These are phyloP conservation scores for Coffea humblotiana DNA, from an alignment of 305 asterid species.

Conservation along the genomic window DNA sequence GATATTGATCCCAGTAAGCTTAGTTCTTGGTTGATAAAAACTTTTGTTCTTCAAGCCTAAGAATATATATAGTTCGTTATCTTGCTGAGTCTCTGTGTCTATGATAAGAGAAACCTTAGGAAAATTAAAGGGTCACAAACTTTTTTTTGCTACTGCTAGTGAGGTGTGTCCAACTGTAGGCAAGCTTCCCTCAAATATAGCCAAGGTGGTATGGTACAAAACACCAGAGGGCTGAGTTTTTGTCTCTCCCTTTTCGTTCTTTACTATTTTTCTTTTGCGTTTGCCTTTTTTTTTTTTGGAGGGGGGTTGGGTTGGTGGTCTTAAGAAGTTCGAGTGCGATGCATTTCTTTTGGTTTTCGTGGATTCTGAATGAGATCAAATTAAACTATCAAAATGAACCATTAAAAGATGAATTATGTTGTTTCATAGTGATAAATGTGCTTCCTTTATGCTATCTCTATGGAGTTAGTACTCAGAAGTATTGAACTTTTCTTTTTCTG, in stretches of 20 bases:
- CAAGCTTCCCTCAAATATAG: background rate
- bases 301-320: background rate
- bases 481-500: conserved; percentile 2
- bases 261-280: background rate
- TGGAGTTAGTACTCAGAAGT: background rate
- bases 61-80: background rate
- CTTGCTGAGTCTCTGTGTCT: background rate
- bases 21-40: background rate
- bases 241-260: too few relatives aligned
- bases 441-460: background rate
- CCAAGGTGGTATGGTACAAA: background rate
- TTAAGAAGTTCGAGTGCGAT: background rate
- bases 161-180: background rate
- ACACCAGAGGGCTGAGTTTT: background rate
- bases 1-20: conserved; percentile 60
- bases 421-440: background rate
- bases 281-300: background rate
- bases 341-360: background rate
- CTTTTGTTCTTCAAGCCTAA: background rate
- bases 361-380: background rate
- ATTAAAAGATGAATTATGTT: background rate
- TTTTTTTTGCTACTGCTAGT: background rate
- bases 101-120: background rate
- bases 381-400: background rate
- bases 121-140: background rate